phyloP scores from a whole-genome alignment of 768 basidiomycete species.

The Lyophyllum atratum region DNA sequence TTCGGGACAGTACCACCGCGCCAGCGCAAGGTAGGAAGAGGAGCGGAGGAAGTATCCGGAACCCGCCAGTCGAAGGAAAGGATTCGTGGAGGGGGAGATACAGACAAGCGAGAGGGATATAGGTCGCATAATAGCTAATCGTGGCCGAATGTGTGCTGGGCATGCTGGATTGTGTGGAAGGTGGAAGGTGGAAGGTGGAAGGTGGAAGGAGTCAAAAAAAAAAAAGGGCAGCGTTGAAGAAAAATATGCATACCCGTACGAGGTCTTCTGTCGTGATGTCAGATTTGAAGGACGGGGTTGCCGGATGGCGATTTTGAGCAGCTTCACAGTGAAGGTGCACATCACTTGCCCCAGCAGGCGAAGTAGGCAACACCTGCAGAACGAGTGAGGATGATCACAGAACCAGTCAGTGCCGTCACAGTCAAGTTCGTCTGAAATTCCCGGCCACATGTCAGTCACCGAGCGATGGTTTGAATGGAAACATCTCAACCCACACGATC shows the following conservation, averaged over 20 bases:
- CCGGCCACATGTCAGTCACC: background rate
- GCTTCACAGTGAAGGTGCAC: constrained; percentile 60
- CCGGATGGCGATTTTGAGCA: constrained; percentile 58
- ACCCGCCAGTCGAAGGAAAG: constrained; percentile 39
- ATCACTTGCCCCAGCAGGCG: constrained; percentile 52
- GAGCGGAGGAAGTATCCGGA: constrained; percentile 45
- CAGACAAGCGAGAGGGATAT: constrained; percentile 55
- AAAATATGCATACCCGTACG: constrained; percentile 61
- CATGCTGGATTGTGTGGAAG: constrained; percentile 55
- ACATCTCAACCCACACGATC: constrained; percentile 34
- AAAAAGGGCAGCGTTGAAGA: background rate
- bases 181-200: no score
- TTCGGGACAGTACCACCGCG: constrained; percentile 60
- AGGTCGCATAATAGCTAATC: constrained; percentile 66
- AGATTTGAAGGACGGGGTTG: constrained; percentile 60
- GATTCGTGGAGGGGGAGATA: constrained; percentile 62
- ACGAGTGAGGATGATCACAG: constrained; percentile 56
- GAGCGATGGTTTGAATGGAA: background rate
- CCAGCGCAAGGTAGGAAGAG: constrained; percentile 57
- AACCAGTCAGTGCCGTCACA: constrained; percentile 53
- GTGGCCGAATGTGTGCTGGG: constrained; percentile 80
- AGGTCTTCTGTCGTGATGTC: constrained; percentile 44
- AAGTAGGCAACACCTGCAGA: constrained; percentile 68
- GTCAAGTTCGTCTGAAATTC: constrained; percentile 54
- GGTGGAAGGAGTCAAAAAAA: background rate